A percentile compares a stretch with the other conserved stretches of the same genome.
Conservation (phyloP, 495 filamentous ascomycete species). For the Choiromyces venosus region DNA sequence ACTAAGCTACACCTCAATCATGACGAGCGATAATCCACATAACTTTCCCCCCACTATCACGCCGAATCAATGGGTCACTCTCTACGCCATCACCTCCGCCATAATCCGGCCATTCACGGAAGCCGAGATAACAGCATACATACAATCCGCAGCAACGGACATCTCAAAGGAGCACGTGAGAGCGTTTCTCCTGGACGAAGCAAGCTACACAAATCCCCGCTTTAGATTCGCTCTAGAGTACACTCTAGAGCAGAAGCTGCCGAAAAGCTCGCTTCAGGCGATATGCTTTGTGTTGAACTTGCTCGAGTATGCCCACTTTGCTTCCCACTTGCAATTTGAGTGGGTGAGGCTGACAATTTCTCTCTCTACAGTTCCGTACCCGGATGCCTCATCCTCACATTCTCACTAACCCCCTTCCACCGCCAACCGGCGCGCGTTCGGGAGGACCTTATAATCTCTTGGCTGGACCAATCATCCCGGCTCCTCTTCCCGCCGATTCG, state of each 20-base stretch:
- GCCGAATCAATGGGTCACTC: slow-evolving; percentile 23
- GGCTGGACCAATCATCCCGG: slow-evolving; percentile 53
- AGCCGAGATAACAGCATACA: slow-evolving; percentile 9
- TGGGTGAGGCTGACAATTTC: not conserved
- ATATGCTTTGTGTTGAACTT: slow-evolving; percentile 13
- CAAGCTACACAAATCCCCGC: slow-evolving; percentile 8
- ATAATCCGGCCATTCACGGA: slow-evolving; percentile 1
- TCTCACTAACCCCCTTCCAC: slow-evolving; percentile 57
- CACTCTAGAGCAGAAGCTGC: slow-evolving; percentile 14
- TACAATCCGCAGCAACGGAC: slow-evolving; percentile 1
- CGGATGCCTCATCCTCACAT: slow-evolving; percentile 63
- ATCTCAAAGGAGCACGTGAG: slow-evolving; percentile 9
- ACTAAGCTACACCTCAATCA: not conserved
- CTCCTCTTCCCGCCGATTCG: slow-evolving; percentile 58
- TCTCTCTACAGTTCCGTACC: slow-evolving; percentile 54
- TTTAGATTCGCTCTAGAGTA: not conserved
- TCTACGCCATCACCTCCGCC: slow-evolving; percentile 22
- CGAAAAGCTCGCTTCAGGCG: not conserved
- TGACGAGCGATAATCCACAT: slow-evolving; percentile 9
- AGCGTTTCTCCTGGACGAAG: slow-evolving; percentile 11
- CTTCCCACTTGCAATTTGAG: not conserved
- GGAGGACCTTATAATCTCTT: slow-evolving; percentile 47
- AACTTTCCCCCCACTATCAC: slow-evolving; percentile 11
- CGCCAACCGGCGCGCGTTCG: slow-evolving; percentile 58
- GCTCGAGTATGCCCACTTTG: slow-evolving; percentile 9